Conservation (phyloP, 2,329 filamentous ascomycete species). For the Bipolaris oryzae region DNA sequence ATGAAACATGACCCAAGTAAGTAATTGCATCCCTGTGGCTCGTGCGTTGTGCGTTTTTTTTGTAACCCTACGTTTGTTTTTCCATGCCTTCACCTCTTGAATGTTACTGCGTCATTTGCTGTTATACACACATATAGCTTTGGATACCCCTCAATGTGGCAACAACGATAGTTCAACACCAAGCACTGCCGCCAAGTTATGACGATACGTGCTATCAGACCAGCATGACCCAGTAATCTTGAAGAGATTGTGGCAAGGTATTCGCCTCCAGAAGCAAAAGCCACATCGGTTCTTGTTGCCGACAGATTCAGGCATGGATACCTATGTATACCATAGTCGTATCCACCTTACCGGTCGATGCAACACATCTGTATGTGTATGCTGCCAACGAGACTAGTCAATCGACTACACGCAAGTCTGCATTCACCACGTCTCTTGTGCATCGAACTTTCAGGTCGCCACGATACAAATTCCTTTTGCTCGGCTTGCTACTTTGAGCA, state of each 20-base stretch:
- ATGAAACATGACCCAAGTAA: background rate
- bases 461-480: background rate
- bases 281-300: background rate
- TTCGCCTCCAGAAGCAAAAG: constrained; percentile 3
- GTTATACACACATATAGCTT: too few species aligned
- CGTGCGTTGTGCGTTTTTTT: background rate
- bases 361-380: background rate
- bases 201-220: background rate
- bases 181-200: background rate
- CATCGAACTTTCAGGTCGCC: background rate
- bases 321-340: background rate
- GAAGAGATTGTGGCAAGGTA: background rate
- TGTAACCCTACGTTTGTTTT: background rate
- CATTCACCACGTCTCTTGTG: background rate
- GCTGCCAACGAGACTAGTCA: background rate
- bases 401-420: background rate
- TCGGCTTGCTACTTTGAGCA: background rate
- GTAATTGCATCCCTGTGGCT: background rate
- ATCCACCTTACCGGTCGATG: background rate
- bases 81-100: background rate
- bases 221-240: background rate
- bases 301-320: background rate
- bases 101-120: background rate
- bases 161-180: background rate
- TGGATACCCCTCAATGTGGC: background rate